Base-by-base conservation (phyloP, 345 rosid genomes). In the Pseudoturritis turrita region DNA sequence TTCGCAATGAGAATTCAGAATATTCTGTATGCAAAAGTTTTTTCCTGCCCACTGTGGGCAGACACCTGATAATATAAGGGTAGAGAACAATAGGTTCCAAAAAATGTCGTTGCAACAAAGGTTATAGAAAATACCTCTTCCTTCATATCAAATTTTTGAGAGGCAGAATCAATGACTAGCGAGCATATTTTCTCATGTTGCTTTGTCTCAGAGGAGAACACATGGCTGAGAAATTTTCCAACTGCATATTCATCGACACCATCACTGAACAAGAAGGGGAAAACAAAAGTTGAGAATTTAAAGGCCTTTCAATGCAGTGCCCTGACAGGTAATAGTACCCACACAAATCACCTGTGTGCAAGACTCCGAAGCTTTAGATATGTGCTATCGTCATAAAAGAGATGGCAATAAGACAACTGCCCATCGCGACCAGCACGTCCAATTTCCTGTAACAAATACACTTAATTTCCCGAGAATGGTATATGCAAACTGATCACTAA, bases 391-490 rank as follows among this genome's bases (percentile, higher is more conserved):
- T 95, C 97, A 49, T 80, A 86, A 81, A 89, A 83, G 49, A 95
- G 89, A 88, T 89, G 96, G 74, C 99, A 95, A 74, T 82, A 80
- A 45, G 97, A 83, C 80, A 85, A 77, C 68, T 89, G 81, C 61
- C 97, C 99, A 71, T 95, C 96, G 9, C 99, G 85, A 78, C 99
- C 99, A 75, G 97, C 95, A 57, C 97, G 93, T 4, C 99, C 99
- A 73, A 85, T 88, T 83, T 88, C 99, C 99, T 95, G 47, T 62
- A 29, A 70, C 28, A 62, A 7, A 58, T 33, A 18, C 46, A 56
- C 39, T 70, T 54, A 77, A 56, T 43, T 76, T 59, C 22, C 49
- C 15, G 55, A 13, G 77, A 75, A 74, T 36, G 4, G 59, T 67
- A 51, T 70, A 14, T 37, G 68, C 46, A 54, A 33, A 21, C 3